Evolutionary conservation across 306 rosid genomes (phyloP).

Genomic region (Casuarina equisetifolia): DNA sequence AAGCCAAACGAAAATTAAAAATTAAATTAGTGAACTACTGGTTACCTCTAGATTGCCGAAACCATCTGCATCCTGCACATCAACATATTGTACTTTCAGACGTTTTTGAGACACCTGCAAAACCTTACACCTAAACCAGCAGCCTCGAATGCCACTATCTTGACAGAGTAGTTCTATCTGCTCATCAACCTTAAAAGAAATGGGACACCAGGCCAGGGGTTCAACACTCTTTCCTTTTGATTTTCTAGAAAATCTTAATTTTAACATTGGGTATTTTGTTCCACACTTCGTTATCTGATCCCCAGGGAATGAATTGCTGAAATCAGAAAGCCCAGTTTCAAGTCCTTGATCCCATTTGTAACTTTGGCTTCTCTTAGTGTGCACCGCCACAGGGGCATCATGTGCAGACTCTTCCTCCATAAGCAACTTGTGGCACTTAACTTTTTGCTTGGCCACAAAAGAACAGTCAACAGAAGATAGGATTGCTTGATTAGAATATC

Average conservation of each 20-base stretch:
- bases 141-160: constrained; percentile 86
- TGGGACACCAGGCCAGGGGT: constrained; percentile 31
- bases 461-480: constrained; percentile 47
- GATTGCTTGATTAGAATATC: constrained; percentile 64
- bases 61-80: constrained; percentile 58
- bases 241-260: constrained; percentile 53
- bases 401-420: constrained; percentile 39
- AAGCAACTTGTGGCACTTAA: constrained; percentile 28
- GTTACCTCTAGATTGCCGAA: constrained; percentile 58
- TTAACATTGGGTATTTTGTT: constrained; percentile 57
- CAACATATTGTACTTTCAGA: constrained; percentile 68
- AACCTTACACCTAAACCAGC: constrained; percentile 86
- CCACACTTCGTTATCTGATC: constrained; percentile 35
- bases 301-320: constrained; percentile 24
- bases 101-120: constrained; percentile 44
- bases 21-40: constrained; percentile 1
- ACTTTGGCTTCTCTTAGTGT: constrained; percentile 45
- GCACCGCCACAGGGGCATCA: constrained; percentile 41
- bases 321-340: constrained; percentile 39
- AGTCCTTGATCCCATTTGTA: constrained; percentile 35
- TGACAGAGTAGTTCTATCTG: constrained; percentile 71
- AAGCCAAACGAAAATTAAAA: constrained; percentile 21
- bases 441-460: constrained; percentile 41
- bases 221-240: constrained; percentile 40
- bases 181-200: constrained; percentile 50